Base-by-base conservation (phyloP, 1,284 basidiomycete genomes). In the Psilocybe mexicana region DNA sequence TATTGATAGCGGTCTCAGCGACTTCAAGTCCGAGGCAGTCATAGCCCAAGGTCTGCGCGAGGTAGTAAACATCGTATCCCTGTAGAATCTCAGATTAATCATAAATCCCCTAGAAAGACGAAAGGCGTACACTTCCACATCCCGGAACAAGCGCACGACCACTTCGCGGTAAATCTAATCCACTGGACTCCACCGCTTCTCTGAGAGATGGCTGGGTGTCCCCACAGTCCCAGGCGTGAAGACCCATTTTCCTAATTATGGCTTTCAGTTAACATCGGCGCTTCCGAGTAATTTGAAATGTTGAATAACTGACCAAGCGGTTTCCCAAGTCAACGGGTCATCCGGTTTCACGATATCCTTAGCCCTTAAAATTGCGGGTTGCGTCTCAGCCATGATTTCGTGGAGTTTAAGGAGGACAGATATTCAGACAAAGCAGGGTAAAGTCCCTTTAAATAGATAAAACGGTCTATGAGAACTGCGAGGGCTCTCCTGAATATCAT, bases 61-160 rank as follows among this genome's bases (percentile, higher is more conserved):
- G 72, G 60, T 79, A 79, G 2, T 82, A 66, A 2, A 79, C 78
- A 67, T 92, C 90, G 67, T 89, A 86, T n/a, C 86, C 87, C 87
- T 90, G 4, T 35, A 12, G 7, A 44, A 35, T 24, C 7, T 6
- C 18, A 4, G 18, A 26, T 25, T 30, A 7, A 11, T 6, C 11
- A 42, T n/a, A 12, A 33, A 33, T 8, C 30, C 30, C 14, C 12
- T 40, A 8, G 12, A 18, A 18, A 18, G 18, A 18, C n/a, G 18
- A 68, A 81, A 59, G n/a, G n/a, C n/a, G n/a, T 66, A 90, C 88
- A 53, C 74, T 76, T 44, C 89, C 90, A 67, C 88, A 91, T 1
- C 90, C 90, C 0, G 89, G 89, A 8, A 92, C 81, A 1, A 92
- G 73, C 2, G 85, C 88, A 36, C 75, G 71, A 0, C 89, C 88